Evolutionary conservation across 78 protist species (phyloP).

Genomic region (Capsaspora owczarzaki): DNA sequence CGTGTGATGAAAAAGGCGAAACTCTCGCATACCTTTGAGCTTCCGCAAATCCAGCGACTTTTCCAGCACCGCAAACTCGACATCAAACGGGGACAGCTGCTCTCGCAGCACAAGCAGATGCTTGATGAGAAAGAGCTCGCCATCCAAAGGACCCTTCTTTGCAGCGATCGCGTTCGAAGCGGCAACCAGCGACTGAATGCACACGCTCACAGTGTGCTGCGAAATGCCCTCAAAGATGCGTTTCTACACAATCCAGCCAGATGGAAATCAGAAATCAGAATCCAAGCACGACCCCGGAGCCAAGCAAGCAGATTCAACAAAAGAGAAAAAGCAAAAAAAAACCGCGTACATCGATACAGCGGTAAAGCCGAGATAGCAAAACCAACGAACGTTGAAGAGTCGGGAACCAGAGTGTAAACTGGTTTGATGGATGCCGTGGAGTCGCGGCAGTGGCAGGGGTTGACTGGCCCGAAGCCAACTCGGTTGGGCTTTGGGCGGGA

Average conservation of each 20-base stretch:
- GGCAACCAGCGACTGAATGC: neutral
- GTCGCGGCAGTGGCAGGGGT: neutral
- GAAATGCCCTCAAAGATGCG: neutral
- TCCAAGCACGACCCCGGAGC: neutral
- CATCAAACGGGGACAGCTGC: conserved; percentile 28
- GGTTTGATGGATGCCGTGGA: neutral
- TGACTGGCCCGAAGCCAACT: no score
- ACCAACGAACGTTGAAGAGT: conserved; percentile 4
- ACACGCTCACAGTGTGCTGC: neutral
- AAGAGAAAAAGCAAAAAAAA: no score
- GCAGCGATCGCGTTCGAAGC: neutral
- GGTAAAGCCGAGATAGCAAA: conserved; percentile 16
- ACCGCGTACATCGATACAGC: neutral
- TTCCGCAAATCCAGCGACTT: conserved; percentile 6
- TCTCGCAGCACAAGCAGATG: conserved; percentile 30
- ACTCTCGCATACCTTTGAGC: neutral
- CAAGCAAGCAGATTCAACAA: no score
- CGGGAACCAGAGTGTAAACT: conserved; percentile 3
- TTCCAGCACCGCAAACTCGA: neutral
- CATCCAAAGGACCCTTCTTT: conserved; percentile 8
- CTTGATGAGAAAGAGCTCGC: conserved; percentile 27
- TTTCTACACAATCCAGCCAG: no score
- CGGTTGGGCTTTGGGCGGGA: no score
- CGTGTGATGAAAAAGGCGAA: neutral
- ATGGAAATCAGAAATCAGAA: no score